phyloP scores from a whole-genome alignment of 108 stramenopile genomes.

The Cyclotella cryptica region DNA sequence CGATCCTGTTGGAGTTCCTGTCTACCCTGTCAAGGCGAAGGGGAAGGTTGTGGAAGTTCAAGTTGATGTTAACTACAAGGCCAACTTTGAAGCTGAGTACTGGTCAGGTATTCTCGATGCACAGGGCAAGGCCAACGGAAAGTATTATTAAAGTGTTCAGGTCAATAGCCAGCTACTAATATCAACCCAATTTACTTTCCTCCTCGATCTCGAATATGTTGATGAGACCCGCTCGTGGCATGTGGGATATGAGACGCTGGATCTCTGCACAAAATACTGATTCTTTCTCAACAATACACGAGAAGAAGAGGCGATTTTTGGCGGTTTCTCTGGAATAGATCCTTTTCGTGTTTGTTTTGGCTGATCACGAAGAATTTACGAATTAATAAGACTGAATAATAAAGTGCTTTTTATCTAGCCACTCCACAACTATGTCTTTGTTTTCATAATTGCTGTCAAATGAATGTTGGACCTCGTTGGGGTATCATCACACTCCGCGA shows the following conservation, averaged over 20 bases:
- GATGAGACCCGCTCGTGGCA: background rate
- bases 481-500: too few relatives aligned
- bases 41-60: constrained; percentile 91
- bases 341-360: constrained; percentile 17
- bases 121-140: constrained; percentile 97
- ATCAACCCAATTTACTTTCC: constrained; percentile 5
- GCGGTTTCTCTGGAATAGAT: constrained; percentile 13
- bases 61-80: constrained; percentile 98
- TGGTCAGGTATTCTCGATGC: constrained; percentile 98
- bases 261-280: background rate
- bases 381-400: constrained; percentile 28
- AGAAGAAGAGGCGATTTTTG: background rate
- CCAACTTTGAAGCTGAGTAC: constrained; percentile 96
- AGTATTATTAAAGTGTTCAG: constrained; percentile 91
- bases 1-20: constrained; percentile 92
- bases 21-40: constrained; percentile 92
- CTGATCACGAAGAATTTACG: constrained; percentile 13
- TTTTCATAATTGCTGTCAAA: too few relatives aligned
- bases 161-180: background rate
- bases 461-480: too few relatives aligned
- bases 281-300: background rate
- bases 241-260: constrained; percentile 5
- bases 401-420: constrained; percentile 17
- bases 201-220: background rate
- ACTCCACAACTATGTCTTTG: too few relatives aligned